These are phyloP conservation scores for Ceratocystis papillata DNA, from an alignment of 2,329 filamentous ascomycete genomes.

Conservation along the genomic window DNA sequence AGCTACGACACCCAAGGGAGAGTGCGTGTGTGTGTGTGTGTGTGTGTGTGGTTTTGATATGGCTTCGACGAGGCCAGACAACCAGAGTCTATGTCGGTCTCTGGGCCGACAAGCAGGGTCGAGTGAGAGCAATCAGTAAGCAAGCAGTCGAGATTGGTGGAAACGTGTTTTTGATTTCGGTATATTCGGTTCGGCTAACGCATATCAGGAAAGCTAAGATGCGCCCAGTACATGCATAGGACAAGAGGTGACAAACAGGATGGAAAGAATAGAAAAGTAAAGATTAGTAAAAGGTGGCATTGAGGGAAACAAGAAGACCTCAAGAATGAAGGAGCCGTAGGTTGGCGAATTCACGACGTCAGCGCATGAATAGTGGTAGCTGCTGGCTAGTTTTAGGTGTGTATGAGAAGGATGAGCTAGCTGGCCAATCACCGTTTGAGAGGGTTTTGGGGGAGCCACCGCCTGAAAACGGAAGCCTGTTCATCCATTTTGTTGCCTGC, in stretches of 20 bases:
- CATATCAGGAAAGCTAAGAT: background rate
- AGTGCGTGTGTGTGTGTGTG: background rate
- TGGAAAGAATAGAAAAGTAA: background rate
- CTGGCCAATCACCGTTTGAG: conserved; percentile 1
- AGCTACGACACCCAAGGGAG: background rate
- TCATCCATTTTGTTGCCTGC: background rate
- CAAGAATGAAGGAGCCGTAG: background rate
- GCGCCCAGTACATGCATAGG: background rate
- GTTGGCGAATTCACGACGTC: conserved; percentile 17
- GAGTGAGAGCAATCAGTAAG: conserved; percentile 6
- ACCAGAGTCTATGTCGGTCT: background rate
- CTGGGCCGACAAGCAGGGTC: background rate
- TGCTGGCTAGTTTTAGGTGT: conserved; percentile 18
- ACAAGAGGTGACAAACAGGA: background rate
- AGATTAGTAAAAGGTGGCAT: background rate
- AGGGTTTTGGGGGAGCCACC: conserved; percentile 10
- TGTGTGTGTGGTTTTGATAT: background rate
- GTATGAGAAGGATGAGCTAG: conserved; percentile 18
- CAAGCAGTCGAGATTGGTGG: conserved; percentile 1
- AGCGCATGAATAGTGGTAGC: conserved; percentile 18
- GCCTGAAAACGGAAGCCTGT: conserved; percentile 18
- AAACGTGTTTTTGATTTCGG: conserved; percentile 13
- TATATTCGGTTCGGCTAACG: conserved; percentile 6
- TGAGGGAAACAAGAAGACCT: conserved; percentile 1
- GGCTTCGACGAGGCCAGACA: background rate